Percentiles rank a stretch among this genome's conserved stretches.
Evolutionary conservation across 768 basidiomycete genomes (phyloP).

Genomic region (Mycena albidolilacea): DNA sequence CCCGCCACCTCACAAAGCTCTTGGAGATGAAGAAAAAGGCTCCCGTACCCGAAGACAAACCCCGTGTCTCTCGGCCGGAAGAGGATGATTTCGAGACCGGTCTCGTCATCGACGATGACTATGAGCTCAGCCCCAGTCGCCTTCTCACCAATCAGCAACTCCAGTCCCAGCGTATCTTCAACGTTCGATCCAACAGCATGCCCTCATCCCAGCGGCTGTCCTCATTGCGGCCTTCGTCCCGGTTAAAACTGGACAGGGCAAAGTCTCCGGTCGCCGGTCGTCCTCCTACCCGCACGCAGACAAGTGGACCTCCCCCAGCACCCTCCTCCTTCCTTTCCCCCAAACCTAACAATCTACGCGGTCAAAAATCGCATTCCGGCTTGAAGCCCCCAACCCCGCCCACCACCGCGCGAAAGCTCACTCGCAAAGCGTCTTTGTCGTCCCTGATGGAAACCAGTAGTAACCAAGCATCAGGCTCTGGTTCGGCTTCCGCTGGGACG

Average conservation of each 20-base stretch:
- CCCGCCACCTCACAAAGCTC: conserved; percentile 64
- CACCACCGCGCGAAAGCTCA: conserved; percentile 71
- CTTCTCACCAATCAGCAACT: conserved; percentile 66
- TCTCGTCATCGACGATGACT: conserved; percentile 86
- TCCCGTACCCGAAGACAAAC: conserved; percentile 53
- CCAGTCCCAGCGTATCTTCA: conserved; percentile 59
- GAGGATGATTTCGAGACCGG: conserved; percentile 92
- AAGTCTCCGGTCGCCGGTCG: conserved; percentile 80
- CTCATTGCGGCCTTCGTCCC: conserved; percentile 75
- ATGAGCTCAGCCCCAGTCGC: conserved; percentile 85
- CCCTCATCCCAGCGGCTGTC: conserved; percentile 63
- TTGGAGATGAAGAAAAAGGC: conserved; percentile 71
- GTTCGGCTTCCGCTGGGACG: conserved; percentile 55
- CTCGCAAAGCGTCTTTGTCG: conserved; percentile 85
- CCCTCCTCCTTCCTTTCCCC: conserved; percentile 73
- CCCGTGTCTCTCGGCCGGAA: conserved; percentile 71
- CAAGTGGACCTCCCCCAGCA: conserved; percentile 70
- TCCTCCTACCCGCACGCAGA: conserved; percentile 71
- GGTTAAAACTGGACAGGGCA: conserved; percentile 73
- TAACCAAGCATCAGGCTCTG: conserved; percentile 71
- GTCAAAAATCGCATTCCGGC: conserved; percentile 88
- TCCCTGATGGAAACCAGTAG: conserved; percentile 76
- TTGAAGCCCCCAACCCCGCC: conserved; percentile 84
- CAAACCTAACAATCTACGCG: conserved; percentile 83
- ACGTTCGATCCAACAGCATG: conserved; percentile 69